A percentile compares a stretch with the other conserved stretches of the same genome.
phyloP scores from a whole-genome alignment of 768 basidiomycete genomes.

The Lentinula guzmanii region DNA sequence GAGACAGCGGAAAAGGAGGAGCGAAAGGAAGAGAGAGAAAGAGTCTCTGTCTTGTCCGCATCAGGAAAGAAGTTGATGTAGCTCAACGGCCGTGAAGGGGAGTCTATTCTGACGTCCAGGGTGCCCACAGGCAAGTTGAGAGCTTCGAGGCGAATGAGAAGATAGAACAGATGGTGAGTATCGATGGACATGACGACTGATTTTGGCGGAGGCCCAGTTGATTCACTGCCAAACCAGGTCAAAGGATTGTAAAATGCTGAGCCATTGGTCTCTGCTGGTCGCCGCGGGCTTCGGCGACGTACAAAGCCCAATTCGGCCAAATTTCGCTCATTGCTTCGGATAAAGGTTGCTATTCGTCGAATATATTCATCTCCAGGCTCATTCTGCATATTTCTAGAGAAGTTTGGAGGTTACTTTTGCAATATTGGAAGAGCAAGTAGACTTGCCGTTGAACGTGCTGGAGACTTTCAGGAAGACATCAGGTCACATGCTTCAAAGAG shows the following conservation, averaged over 20 bases:
- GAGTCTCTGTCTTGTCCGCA: constrained; percentile 63
- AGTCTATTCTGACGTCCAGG: constrained; percentile 70
- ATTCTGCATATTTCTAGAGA: constrained; percentile 22
- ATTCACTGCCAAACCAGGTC: constrained; percentile 46
- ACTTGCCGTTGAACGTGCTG: background rate
- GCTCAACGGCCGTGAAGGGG: constrained; percentile 71
- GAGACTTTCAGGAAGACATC: background rate
- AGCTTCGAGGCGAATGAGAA: constrained; percentile 82
- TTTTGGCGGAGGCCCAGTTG: constrained; percentile 32
- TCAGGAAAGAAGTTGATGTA: constrained; percentile 55
- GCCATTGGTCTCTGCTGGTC: constrained; percentile 19
- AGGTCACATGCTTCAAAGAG: background rate
- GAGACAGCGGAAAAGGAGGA: constrained; percentile 77
- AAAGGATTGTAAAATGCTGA: constrained; percentile 54
- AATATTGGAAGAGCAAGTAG: background rate
- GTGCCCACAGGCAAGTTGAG: constrained; percentile 72
- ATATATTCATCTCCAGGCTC: constrained; percentile 75
- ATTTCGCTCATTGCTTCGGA: constrained; percentile 64
- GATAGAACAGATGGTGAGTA: constrained; percentile 81
- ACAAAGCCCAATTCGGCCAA: constrained; percentile 60
- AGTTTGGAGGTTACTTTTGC: background rate
- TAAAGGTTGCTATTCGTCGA: constrained; percentile 61
- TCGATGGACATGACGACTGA: constrained; percentile 68
- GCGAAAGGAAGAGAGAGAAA: constrained; percentile 69
- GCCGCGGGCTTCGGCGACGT: constrained; percentile 41